Percentiles rank a stretch among this genome's conserved stretches.
phyloP scores from a whole-genome alignment of 495 filamentous ascomycete species.

The Pyronema domesticum region DNA sequence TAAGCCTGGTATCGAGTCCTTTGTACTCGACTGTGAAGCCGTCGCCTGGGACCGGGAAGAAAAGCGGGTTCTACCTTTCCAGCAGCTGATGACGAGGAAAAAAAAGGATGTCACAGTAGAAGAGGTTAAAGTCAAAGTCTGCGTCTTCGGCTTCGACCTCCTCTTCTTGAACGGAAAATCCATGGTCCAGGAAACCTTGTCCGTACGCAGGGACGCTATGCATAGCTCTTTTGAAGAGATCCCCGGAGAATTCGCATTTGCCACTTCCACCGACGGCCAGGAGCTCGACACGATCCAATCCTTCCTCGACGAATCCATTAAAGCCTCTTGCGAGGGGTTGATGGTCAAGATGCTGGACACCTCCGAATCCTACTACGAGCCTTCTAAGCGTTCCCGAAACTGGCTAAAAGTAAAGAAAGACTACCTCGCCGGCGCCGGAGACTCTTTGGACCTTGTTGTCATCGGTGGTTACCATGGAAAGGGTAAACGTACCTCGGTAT shows the following conservation, averaged over 20 bases:
- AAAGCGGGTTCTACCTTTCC: constrained; percentile 92
- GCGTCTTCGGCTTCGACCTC: constrained; percentile 92
- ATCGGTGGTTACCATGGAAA: constrained; percentile 85
- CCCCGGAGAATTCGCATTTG: constrained; percentile 85
- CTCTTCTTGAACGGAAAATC: constrained; percentile 87
- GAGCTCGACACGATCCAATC: constrained; percentile 82
- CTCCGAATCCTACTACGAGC: constrained; percentile 77
- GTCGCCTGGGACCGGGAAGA: constrained; percentile 89
- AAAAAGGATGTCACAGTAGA: constrained; percentile 94
- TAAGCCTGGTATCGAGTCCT: constrained; percentile 72
- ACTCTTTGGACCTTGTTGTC: constrained; percentile 92
- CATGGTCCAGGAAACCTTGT: constrained; percentile 67
- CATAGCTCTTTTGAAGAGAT: constrained; percentile 51
- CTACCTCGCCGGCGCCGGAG: constrained; percentile 79
- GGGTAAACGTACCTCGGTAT: constrained; percentile 86
- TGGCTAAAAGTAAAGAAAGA: constrained; percentile 99
- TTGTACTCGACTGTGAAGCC: constrained; percentile 93
- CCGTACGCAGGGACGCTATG: constrained; percentile 65
- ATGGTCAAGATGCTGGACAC: constrained; percentile 99
- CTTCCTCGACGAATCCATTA: constrained; percentile 81
- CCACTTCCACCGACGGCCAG: constrained; percentile 69
- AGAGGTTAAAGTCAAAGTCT: constrained; percentile 92
- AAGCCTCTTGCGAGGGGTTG: constrained; percentile 84
- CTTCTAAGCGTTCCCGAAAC: constrained; percentile 83
- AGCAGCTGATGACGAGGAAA: constrained; percentile 94